These are phyloP conservation scores for Cardiospermum halicacabum DNA, from an alignment of 345 rosid species.

Conservation along the genomic window DNA sequence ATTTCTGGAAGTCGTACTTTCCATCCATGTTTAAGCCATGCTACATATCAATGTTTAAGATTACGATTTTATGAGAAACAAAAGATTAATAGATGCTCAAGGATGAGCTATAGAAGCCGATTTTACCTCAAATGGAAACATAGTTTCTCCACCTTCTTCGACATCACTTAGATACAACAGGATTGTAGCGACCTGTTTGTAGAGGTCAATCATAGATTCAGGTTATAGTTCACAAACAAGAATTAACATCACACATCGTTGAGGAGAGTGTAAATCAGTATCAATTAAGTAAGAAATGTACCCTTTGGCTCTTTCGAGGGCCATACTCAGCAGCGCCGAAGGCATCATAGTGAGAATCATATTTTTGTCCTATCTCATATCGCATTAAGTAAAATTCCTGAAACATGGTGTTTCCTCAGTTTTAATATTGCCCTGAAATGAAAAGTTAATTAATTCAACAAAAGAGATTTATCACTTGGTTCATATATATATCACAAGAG, in stretches of 20 bases:
- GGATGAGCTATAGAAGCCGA: neutral
- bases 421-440: conserved; percentile 31
- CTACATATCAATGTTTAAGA: conserved; percentile 38
- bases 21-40: conserved; percentile 34
- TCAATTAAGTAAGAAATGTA: conserved; percentile 17
- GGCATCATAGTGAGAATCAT: conserved; percentile 86
- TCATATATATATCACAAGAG: neutral
- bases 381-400: conserved; percentile 87
- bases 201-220: neutral
- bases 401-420: conserved; percentile 37
- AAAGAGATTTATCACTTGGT: conserved; percentile 12
- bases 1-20: conserved; percentile 42
- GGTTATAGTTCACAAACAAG: neutral
- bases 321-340: conserved; percentile 79
- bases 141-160: conserved; percentile 71
- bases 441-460: conserved; percentile 26
- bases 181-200: conserved; percentile 50
- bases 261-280: too few relatives aligned
- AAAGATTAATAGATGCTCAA: too few relatives aligned
- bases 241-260: neutral
- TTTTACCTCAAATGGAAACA: conserved; percentile 66
- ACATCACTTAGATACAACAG: conserved; percentile 58
- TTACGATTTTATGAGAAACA: neutral
- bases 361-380: conserved; percentile 83
- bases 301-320: conserved; percentile 58